Evolutionary conservation across 208 protist genomes (phyloP).

Genomic region (Leishmania arabica): DNA sequence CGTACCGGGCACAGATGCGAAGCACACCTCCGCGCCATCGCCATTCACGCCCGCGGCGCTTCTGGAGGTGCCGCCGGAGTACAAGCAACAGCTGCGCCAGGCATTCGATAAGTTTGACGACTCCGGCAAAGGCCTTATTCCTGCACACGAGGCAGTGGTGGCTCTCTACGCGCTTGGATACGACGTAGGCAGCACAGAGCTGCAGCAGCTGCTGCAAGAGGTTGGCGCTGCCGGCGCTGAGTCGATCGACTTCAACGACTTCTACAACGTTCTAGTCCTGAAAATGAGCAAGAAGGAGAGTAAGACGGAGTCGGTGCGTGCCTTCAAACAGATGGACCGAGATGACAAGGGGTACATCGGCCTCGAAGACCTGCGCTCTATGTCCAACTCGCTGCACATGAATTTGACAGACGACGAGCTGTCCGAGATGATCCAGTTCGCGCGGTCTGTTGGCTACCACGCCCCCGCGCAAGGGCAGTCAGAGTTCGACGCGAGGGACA

Average conservation of each 20-base stretch:
- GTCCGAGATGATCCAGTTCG: constrained; percentile 96
- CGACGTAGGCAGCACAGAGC: constrained; percentile 89
- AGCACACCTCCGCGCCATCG: constrained; percentile 5
- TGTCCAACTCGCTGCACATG: constrained; percentile 91
- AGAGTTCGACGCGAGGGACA: constrained; percentile 68
- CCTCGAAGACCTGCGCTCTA: constrained; percentile 95
- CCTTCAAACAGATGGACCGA: constrained; percentile 93
- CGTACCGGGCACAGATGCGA: constrained; percentile 1
- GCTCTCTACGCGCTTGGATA: constrained; percentile 95
- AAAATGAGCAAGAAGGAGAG: constrained; percentile 88
- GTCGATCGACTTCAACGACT: constrained; percentile 93
- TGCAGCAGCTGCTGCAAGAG: constrained; percentile 79
- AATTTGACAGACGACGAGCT: constrained; percentile 97
- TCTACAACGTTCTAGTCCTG: constrained; percentile 80
- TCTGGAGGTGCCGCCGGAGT: constrained; percentile 69
- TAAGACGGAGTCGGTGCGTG: constrained; percentile 85
- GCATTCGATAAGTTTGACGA: constrained; percentile 97
- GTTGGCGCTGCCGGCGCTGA: constrained; percentile 55
- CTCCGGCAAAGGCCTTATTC: constrained; percentile 90
- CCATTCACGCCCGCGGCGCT: constrained; percentile 40
- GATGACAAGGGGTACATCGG: constrained; percentile 93
- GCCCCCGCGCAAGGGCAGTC: constrained; percentile 30
- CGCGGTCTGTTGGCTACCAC: constrained; percentile 59
- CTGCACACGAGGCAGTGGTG: constrained; percentile 90
- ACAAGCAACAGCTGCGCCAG: constrained; percentile 89